Evolutionary conservation across 2,329 filamentous ascomycete genomes (phyloP), one percentile per base, ranked within the genome.

Genomic region (Xylariaceae sp.): DNA sequence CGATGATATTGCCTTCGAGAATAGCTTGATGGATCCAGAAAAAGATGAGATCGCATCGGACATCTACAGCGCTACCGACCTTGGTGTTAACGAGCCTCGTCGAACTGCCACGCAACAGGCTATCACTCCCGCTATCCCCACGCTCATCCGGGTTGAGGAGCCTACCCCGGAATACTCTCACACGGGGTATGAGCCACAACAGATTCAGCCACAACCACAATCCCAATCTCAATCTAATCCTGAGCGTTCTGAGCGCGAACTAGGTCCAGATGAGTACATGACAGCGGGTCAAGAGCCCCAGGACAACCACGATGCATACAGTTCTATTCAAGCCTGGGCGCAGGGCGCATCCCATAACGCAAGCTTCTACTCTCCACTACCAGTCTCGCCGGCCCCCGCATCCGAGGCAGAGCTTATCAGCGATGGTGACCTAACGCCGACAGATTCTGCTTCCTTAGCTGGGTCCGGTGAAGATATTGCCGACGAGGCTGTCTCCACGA

Each of bases 301-400:
- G 8, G 53, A 63, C 16, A 66, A 15, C 23, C 10, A 39, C n/a
- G 36, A 80, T 11, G 77, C 80, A 1, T 86, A 80, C 64, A 79
- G 80, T 39, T 84, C 82, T 1, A 86, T 87, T 60, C 82, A 87
- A 64, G 84, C 84, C 0, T 87, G 84, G 84, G 83, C 84, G 1
- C 79, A 84, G 60, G 78, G 84, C 60, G 72, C 77, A 53, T 80
- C 79, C 4, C 42, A 30, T 18, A 73, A 73, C 64, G 70, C 73
- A 8, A 76, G 77, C 63, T 85, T 86, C 63, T 86, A 85, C 73
- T 85, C 83, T 5, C 82, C 83, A 4, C 75, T 85, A 18, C 82
- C 82, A 10, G 75, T 74, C 18, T 79, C 80, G 1, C 80, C 79
- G 4, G 74, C 74, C 6, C 74, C 80, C 10, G 62, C 77, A 18